Percentiles rank a stretch among this genome's conserved stretches.
These are phyloP conservation scores for Phaffia tasmanica DNA, from an alignment of 768 basidiomycete genomes.

Conservation along the genomic window DNA sequence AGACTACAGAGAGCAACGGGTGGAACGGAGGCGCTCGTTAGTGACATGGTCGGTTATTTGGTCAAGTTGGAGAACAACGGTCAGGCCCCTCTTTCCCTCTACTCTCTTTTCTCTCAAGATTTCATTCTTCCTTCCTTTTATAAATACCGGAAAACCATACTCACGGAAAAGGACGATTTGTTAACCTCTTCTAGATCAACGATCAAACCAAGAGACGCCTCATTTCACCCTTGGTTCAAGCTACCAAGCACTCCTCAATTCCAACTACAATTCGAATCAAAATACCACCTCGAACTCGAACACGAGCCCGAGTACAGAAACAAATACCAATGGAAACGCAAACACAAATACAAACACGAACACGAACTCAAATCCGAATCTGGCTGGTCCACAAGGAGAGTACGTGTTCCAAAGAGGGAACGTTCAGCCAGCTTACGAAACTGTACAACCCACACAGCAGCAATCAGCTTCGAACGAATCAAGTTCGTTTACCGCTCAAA, in stretches of 20 bases:
- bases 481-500: background rate
- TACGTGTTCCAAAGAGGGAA: too few species aligned
- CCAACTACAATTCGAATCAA: background rate
- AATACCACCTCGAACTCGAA: too few species aligned
- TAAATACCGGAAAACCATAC: background rate
- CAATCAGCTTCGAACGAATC: background rate
- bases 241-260: background rate
- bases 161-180: background rate
- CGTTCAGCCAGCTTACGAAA: too few species aligned
- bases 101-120: background rate
- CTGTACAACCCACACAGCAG: too few species aligned
- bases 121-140: too few species aligned
- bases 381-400: too few species aligned
- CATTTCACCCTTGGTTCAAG: too few species aligned
- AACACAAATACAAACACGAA: background rate
- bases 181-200: background rate
- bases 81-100: constrained; percentile 34
- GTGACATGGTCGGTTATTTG: constrained; percentile 69
- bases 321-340: background rate
- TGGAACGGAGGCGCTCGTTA: constrained; percentile 74
- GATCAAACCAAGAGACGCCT: background rate
- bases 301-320: too few species aligned
- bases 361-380: background rate
- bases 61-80: constrained; percentile 53
- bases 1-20: constrained; percentile 62